phyloP scores from a whole-genome alignment of 2,329 filamentous ascomycete species.

The Xylariaceae sp. region DNA sequence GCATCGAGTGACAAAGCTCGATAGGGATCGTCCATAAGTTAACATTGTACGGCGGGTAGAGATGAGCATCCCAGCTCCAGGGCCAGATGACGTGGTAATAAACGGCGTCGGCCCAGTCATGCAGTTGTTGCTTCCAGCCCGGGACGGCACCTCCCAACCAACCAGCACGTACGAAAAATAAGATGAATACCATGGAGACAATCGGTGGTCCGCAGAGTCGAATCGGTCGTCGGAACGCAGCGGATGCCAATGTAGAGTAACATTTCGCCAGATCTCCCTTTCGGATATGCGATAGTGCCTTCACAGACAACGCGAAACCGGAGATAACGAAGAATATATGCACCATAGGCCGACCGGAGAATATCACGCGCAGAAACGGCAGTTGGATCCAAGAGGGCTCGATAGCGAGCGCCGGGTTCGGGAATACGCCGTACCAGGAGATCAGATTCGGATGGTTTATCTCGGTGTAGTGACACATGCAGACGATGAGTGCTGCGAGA shows the following conservation, averaged over 20 bases:
- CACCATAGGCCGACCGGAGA: constrained; percentile 44
- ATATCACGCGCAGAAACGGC: constrained; percentile 41
- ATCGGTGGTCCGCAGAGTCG: constrained; percentile 43
- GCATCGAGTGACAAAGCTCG: constrained; percentile 43
- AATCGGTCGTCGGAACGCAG: constrained; percentile 43
- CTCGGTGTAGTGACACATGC: constrained; percentile 44
- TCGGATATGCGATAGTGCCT: constrained; percentile 40
- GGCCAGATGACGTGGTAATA: constrained; percentile 24
- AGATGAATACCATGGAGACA: constrained; percentile 37
- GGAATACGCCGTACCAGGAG: constrained; percentile 33
- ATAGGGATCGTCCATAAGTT: constrained; percentile 47
- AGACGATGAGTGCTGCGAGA: constrained; percentile 44
- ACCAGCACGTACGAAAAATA: constrained; percentile 31
- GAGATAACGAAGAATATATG: constrained; percentile 50
- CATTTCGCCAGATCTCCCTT: constrained; percentile 35
- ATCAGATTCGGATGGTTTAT: constrained; percentile 35
- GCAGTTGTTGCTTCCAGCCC: constrained; percentile 25
- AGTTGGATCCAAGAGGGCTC: constrained; percentile 36
- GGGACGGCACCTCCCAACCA: constrained; percentile 10
- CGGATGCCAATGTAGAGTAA: constrained; percentile 39
- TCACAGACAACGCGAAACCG: constrained; percentile 43
- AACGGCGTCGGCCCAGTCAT: constrained; percentile 27
- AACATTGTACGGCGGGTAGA: constrained; percentile 34
- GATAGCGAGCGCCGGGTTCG: neutral
- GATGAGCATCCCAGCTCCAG: constrained; percentile 30